Evolutionary conservation across 257 asterid genomes (phyloP).

Genomic region (Handroanthus guayacan): DNA sequence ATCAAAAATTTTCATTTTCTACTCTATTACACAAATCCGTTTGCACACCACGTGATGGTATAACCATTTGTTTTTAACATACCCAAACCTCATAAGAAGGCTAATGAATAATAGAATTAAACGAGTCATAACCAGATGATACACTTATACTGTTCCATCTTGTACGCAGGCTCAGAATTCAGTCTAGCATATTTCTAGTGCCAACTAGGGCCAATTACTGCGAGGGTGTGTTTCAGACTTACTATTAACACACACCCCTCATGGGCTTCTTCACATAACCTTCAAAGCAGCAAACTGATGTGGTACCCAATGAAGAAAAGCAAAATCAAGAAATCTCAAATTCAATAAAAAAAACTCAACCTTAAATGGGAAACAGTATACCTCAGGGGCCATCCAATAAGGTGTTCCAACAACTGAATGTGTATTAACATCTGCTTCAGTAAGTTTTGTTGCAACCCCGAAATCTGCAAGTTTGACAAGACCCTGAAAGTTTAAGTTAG

Average conservation of each 20-base stretch:
- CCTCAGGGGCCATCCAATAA: constrained; percentile 99
- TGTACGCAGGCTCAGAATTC: constrained; percentile 6
- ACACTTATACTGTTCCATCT: not conserved
- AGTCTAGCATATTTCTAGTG: not conserved
- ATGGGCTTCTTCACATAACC: constrained; percentile 8
- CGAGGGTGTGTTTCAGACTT: constrained; percentile 9
- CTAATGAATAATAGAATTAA: not conserved
- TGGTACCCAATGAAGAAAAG: constrained; percentile 15
- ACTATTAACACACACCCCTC: constrained; percentile 23
- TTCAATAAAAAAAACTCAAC: not conserved
- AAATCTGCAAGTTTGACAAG: constrained; percentile 99
- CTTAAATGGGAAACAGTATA: constrained; percentile 28
- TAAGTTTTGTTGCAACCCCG: constrained; percentile 97
- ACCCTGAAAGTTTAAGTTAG: constrained; percentile 77
- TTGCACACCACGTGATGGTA: not conserved
- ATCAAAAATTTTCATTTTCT: not conserved
- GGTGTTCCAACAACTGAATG: constrained; percentile 99
- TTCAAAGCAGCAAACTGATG: not conserved
- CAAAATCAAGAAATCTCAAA: constrained; percentile 29
- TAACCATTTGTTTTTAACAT: constrained; percentile 15
- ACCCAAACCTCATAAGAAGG: not conserved
- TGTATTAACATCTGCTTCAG: constrained; percentile 92
- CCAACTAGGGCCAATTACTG: not conserved
- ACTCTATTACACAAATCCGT: not conserved
- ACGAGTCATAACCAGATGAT: constrained; percentile 10